Evolutionary conservation across 2,329 filamentous ascomycete genomes (phyloP).

Genomic region (Colletotrichum trifolii): DNA sequence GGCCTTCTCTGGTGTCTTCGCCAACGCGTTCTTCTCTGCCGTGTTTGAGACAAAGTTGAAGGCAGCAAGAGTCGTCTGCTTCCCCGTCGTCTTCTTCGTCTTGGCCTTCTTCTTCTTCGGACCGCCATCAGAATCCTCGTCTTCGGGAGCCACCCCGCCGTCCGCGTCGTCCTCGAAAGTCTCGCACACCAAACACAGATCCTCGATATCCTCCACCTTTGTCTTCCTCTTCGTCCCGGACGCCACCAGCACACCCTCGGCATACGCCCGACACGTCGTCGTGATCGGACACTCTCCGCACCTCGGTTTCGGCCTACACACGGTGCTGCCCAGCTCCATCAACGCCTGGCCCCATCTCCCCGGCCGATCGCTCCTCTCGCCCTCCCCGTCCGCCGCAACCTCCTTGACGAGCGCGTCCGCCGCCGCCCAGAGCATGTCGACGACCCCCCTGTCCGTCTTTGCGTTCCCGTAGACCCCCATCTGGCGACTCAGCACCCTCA

Average conservation of each 20-base stretch:
- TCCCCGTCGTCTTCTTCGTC: slow-evolving; percentile 34
- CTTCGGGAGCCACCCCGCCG: slow-evolving; percentile 37
- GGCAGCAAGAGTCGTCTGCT: slow-evolving; percentile 47
- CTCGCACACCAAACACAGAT: slow-evolving; percentile 61
- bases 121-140: slow-evolving; percentile 6
- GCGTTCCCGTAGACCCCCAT: slow-evolving; percentile 67
- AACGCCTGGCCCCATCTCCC: slow-evolving; percentile 73
- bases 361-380: slow-evolving; percentile 59
- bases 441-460: slow-evolving; percentile 64
- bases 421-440: slow-evolving; percentile 68
- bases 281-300: slow-evolving; percentile 64
- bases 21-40: slow-evolving; percentile 15
- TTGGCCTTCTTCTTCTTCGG: slow-evolving; percentile 36
- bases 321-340: slow-evolving; percentile 73
- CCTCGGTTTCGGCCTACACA: slow-evolving; percentile 69
- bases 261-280: slow-evolving; percentile 61
- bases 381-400: slow-evolving; percentile 51
- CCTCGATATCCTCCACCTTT: slow-evolving; percentile 58
- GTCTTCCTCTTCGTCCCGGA: slow-evolving; percentile 36
- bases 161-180: slow-evolving; percentile 52
- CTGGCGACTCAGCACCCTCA: slow-evolving; percentile 70
- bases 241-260: slow-evolving; percentile 55
- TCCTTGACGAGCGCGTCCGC: slow-evolving; percentile 66
- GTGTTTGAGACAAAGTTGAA: slow-evolving; percentile 47
- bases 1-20: slow-evolving; percentile 30